phyloP scores from a whole-genome alignment of 2,329 filamentous ascomycete species.

The Fusarium sulawesiense region DNA sequence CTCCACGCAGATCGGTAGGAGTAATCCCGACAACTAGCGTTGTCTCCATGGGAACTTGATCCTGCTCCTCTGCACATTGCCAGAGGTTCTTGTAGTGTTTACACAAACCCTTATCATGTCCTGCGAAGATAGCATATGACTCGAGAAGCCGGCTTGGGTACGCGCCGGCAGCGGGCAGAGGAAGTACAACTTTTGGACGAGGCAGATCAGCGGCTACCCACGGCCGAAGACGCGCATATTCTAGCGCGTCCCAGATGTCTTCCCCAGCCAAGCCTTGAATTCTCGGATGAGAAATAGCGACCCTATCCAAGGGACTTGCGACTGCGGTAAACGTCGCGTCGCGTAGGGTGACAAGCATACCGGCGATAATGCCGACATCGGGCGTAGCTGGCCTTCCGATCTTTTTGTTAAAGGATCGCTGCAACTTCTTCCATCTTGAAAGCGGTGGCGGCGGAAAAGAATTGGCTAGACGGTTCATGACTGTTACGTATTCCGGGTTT shows the following conservation, averaged over 20 bases:
- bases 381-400: constrained; percentile 7
- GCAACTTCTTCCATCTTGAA: neutral
- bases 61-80: constrained; percentile 5
- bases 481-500: neutral
- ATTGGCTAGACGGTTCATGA: constrained; percentile 3
- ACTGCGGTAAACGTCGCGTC: neutral
- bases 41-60: neutral
- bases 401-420: constrained; percentile 18
- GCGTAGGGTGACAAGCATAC: neutral
- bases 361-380: neutral
- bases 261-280: neutral
- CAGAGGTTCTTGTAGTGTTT: neutral
- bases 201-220: neutral
- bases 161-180: neutral
- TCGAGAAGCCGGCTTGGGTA: constrained; percentile 2
- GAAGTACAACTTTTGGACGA: neutral
- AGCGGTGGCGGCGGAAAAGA: neutral
- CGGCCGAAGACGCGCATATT: neutral
- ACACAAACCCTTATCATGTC: constrained; percentile 6
- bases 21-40: constrained; percentile 1
- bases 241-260: constrained; percentile 4
- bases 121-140: constrained; percentile 10
- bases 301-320: neutral
- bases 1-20: constrained; percentile 4
- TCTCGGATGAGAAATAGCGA: neutral